Evolutionary conservation across 345 rosid genomes (phyloP).

Genomic region (Euphorbia pulcherrima): DNA sequence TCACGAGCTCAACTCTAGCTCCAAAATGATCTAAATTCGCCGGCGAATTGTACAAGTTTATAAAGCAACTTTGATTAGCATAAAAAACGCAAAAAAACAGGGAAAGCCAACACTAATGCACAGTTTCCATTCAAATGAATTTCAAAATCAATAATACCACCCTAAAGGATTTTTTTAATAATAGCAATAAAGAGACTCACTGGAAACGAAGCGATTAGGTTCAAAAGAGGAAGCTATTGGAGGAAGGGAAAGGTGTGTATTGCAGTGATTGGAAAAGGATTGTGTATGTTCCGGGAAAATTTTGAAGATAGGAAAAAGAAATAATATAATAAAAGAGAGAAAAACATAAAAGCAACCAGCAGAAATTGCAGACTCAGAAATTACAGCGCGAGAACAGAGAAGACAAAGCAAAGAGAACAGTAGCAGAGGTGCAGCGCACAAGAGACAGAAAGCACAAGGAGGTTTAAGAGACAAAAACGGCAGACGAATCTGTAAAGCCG

Average conservation of each 20-base stretch:
- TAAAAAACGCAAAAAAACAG: background rate
- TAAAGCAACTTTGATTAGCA: background rate
- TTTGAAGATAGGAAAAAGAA: background rate
- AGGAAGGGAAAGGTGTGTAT: conserved; percentile 11
- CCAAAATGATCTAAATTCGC: conserved; percentile 27
- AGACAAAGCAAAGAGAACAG: conserved; percentile 32
- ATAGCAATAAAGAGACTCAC: background rate
- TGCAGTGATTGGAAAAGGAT: conserved; percentile 4
- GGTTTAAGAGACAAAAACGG: conserved; percentile 28
- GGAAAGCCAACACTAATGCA: background rate
- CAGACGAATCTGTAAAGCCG: conserved; percentile 31
- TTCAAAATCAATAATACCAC: background rate
- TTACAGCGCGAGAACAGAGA: conserved; percentile 16
- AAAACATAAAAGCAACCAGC: background rate
- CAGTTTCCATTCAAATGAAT: background rate
- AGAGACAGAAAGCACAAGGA: conserved; percentile 12
- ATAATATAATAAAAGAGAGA: background rate
- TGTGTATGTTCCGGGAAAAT: conserved; percentile 10
- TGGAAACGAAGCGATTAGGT: conserved; percentile 6
- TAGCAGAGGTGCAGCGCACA: background rate
- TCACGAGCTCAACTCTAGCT: conserved; percentile 27
- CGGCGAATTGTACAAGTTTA: conserved; percentile 29
- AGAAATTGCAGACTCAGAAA: conserved; percentile 12
- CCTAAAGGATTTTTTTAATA: background rate
- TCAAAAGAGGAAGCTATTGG: conserved; percentile 13